Evolutionary conservation across 140 eudicot genomes (phyloP).

Genomic region (Stevia rebaudiana): DNA sequence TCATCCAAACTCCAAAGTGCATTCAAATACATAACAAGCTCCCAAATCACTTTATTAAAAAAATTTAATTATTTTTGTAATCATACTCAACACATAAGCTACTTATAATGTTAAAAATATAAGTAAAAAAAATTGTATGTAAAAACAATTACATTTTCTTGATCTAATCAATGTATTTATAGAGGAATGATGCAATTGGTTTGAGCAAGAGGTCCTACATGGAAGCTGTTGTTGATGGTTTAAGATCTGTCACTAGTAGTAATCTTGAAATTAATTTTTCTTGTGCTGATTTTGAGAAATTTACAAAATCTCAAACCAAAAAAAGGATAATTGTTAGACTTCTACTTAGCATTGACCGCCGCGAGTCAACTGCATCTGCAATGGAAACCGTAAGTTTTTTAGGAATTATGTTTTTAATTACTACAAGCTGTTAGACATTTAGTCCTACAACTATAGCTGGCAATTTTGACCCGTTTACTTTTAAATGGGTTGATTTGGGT

Average conservation of each 20-base stretch:
- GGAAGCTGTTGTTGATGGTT: slow-evolving; percentile 85
- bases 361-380: slow-evolving; percentile 78
- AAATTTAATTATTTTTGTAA: not conserved
- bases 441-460: not conserved
- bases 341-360: slow-evolving; percentile 87
- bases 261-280: slow-evolving; percentile 47
- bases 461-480: not conserved
- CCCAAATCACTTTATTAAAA: not conserved
- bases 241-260: slow-evolving; percentile 43
- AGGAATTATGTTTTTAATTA: not conserved
- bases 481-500: not conserved
- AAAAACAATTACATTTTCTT: not conserved
- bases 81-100: not conserved
- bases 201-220: slow-evolving; percentile 83
- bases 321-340: slow-evolving; percentile 76
- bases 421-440: not conserved
- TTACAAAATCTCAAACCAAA: slow-evolving; percentile 10
- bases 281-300: slow-evolving; percentile 19
- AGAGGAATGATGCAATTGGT: slow-evolving; percentile 78
- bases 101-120: not conserved
- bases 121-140: not conserved
- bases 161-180: slow-evolving; percentile 21
- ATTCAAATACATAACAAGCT: not conserved
- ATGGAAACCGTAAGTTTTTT: slow-evolving; percentile 85
- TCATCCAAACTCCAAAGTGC: not conserved